Base-by-base conservation (phyloP, 768 basidiomycete genomes). In the Lyophyllum atratum region DNA sequence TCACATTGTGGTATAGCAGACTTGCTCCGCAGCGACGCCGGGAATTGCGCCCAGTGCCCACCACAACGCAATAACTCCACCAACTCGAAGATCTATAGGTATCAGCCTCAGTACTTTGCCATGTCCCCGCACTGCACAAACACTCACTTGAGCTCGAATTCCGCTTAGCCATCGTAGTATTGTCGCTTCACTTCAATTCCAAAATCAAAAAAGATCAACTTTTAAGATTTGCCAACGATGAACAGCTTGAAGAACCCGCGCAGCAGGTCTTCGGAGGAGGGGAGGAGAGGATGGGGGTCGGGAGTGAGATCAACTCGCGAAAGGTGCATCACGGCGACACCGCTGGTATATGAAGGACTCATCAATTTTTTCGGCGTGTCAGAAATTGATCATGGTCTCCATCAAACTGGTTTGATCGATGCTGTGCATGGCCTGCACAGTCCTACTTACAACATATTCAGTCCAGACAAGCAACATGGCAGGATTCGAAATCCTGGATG, bases 241-340 rank as follows among this genome's bases (percentile, higher is more conserved):
- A 56, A 33, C 50, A 60, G 45, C 44, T 37, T 34, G 59, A 59
- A 63, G 58, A 56, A 59, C 61, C 61, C 56, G 65, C 65, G 39
- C 65, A 66, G 65, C 65, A 66, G 63, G 63, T 56, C 61, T 64
- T 63, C 61, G 49, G 31, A 31, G 31, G 55, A 55, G 55, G n/a
- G 53, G 46, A 26, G 48, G 25, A 50, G 52, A 52, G 25, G 33
- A 40, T 15, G 29, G 54, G 54, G 52, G n/a, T 44, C 39, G 60
- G 50, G 58, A 58, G 59, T 55, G 65, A 66, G 65, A 64, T 66
- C 65, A 64, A 64, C 65, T 66, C 65, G 55, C 55, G 50, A 56
- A 40, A 42, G 28, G 5, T 39, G 21, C 56, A 60, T 58, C 49
- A 52, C 40, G 34, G 33, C 33, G 15, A 34, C 21, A 21, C 26